Percentiles rank a stretch among this genome's conserved stretches.
phyloP scores from a whole-genome alignment of 2,329 filamentous ascomycete species.

The Monosporascus sp. region DNA sequence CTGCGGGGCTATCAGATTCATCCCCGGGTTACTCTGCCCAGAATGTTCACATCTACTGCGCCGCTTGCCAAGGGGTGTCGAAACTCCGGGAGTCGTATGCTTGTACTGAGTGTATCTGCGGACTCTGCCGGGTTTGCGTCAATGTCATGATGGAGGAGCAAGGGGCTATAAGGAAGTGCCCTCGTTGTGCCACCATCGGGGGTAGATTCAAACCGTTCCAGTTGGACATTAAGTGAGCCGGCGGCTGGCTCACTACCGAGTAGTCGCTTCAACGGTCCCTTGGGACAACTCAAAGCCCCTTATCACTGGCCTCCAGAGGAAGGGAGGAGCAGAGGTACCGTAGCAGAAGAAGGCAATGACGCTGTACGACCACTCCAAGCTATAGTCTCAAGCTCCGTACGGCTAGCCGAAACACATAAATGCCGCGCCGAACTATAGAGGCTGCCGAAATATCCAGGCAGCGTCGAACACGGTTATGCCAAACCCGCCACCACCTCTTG shows the following conservation, averaged over 20 bases:
- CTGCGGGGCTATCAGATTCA: slow-evolving; percentile 60
- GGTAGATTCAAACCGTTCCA: slow-evolving; percentile 81
- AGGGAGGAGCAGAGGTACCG: background rate
- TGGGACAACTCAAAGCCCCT: background rate
- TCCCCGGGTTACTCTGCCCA: slow-evolving; percentile 70
- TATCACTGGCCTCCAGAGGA: background rate
- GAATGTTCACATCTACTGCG: slow-evolving; percentile 84
- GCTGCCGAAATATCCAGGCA: background rate
- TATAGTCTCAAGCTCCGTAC: background rate
- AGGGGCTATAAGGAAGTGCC: slow-evolving; percentile 70
- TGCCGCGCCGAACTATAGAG: background rate
- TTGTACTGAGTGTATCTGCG: slow-evolving; percentile 94
- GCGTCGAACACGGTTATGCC: background rate
- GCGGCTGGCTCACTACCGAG: background rate
- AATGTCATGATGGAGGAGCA: slow-evolving; percentile 73
- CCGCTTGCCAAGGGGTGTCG: slow-evolving; percentile 74
- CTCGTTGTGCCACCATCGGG: slow-evolving; percentile 71
- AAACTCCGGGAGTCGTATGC: slow-evolving; percentile 80
- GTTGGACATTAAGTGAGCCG: slow-evolving; percentile 65
- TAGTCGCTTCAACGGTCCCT: background rate
- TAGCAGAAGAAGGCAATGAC: background rate
- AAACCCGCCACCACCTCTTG: background rate
- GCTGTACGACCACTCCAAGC: background rate
- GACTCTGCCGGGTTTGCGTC: slow-evolving; percentile 83
- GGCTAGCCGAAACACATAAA: background rate